Evolutionary conservation across 371 early-diverging fungal species (phyloP).

Genomic region (Apophysomyces ossiformis): DNA sequence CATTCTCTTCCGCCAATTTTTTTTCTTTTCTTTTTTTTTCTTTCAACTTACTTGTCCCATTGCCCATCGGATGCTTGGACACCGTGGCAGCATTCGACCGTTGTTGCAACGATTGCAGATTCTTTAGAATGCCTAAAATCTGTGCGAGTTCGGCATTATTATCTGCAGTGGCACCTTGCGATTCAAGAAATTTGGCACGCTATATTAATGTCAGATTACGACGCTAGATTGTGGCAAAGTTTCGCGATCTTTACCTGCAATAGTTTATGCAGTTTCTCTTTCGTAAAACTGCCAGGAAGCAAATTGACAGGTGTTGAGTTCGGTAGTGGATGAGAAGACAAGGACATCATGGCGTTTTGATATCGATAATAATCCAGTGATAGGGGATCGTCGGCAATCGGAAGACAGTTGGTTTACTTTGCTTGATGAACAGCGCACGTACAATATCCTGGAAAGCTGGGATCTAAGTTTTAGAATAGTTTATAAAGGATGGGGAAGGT

Average conservation of each 20-base stretch:
- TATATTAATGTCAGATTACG: slow-evolving; percentile 3
- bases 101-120: slow-evolving; percentile 31
- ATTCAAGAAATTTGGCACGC: slow-evolving; percentile 50
- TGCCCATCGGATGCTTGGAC: slow-evolving; percentile 4
- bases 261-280: slow-evolving; percentile 40
- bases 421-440: not conserved
- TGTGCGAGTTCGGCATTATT: slow-evolving; percentile 71
- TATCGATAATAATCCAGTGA: not conserved
- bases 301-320: slow-evolving; percentile 4
- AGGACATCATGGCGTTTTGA: not conserved
- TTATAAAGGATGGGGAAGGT: too few species aligned
- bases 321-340: slow-evolving; percentile 2
- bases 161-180: slow-evolving; percentile 70
- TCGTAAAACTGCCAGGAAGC: slow-evolving; percentile 36
- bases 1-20: not conserved
- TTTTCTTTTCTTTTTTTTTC: slow-evolving; percentile 7
- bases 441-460: too few species aligned
- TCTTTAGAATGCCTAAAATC: slow-evolving; percentile 63
- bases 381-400: not conserved
- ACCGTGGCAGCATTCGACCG: not conserved
- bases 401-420: not conserved
- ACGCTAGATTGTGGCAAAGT: not conserved
- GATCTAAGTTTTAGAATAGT: too few species aligned
- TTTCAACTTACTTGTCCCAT: slow-evolving; percentile 8
- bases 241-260: slow-evolving; percentile 34